Base-by-base conservation (phyloP, 345 rosid species). In the Xanthoceras sorbifolium region DNA sequence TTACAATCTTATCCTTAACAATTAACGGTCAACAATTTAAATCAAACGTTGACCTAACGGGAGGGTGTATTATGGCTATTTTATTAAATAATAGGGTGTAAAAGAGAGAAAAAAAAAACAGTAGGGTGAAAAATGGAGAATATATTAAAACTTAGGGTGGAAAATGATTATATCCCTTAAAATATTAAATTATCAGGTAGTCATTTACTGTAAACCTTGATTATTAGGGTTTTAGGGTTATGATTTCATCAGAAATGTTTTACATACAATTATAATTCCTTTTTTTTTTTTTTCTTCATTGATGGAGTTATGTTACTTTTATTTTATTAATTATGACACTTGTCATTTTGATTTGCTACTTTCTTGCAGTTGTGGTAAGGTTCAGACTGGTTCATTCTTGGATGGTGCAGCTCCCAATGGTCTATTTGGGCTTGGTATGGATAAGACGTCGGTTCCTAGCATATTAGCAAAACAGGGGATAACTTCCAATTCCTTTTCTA, bases 351-450 rank as follows among this genome's bases (percentile, higher is more conserved):
- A 50, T 73, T 42, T 70, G 50, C 25, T 78, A 50, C 64, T 59
- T 75, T 74, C 54, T 83, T 83, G 81, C 89, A 97, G 99, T 26
- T 97, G 99, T 82, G 99, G 98, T 75, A 84, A 77, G 82, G 82
- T 82, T 77, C 97, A 92, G 83, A 92, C 97, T 1, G 99, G 99
- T 82, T 87, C 91, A 4, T 96, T 96, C 82, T 79, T 93, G 81
- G 75, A 85, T 55, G 92, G 95, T 66, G 99, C 93, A 20, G 99
- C 99, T 76, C 97, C 95, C 29, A 97, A 97, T 80, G 99, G 99
- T 67, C 93, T 97, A 60, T 90, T 94, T 68, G 99, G 99, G 31
- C 98, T 97, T 76, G 99, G 99, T 42, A 86, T 94, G 87, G 87
- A 80, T 68, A 88, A 85, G 66, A 32, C 83, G 52, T 94, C 99